Percentiles rank a stretch among this genome's conserved stretches.
Evolutionary conservation across 306 rosid genomes (phyloP).

Genomic region (Lathyrus tuberosus): DNA sequence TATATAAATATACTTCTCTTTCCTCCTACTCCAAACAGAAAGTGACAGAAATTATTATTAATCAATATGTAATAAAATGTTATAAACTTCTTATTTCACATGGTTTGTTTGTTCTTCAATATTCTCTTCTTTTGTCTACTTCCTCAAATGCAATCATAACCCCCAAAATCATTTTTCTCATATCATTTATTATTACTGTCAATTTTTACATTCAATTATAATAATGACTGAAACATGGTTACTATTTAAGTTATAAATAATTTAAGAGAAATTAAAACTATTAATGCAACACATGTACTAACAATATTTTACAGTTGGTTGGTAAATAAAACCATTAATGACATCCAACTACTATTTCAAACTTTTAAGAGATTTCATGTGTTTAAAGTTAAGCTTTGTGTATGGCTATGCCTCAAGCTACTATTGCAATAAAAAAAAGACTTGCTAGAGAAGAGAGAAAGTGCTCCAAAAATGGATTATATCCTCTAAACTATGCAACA

Average conservation of each 20-base stretch:
- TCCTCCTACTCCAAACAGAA: constrained; percentile 29
- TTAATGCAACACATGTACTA: background rate
- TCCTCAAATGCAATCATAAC: constrained; percentile 11
- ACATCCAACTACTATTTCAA: constrained; percentile 1
- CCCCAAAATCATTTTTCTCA: constrained; percentile 1
- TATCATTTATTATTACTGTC: background rate
- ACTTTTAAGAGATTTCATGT: constrained; percentile 10
- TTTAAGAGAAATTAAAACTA: background rate
- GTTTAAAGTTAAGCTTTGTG: constrained; percentile 10
- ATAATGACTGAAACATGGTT: background rate
- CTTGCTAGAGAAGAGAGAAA: background rate
- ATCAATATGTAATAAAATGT: background rate
- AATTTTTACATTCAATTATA: background rate
- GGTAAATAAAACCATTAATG: constrained; percentile 15
- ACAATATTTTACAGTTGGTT: background rate
- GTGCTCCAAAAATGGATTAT: constrained; percentile 2
- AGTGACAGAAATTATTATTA: constrained; percentile 34
- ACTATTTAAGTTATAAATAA: background rate
- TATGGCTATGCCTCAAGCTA: background rate
- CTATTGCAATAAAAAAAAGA: background rate
- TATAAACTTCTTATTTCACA: constrained; percentile 8
- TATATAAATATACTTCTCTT: constrained; percentile 15
- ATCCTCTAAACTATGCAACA: background rate
- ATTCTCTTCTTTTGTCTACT: constrained; percentile 34
- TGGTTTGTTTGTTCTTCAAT: constrained; percentile 23